Evolutionary conservation across 2,329 filamentous ascomycete species (phyloP), one percentile per base, ranked within the genome.

Genomic region (Penicillium fuscoglaucum): DNA sequence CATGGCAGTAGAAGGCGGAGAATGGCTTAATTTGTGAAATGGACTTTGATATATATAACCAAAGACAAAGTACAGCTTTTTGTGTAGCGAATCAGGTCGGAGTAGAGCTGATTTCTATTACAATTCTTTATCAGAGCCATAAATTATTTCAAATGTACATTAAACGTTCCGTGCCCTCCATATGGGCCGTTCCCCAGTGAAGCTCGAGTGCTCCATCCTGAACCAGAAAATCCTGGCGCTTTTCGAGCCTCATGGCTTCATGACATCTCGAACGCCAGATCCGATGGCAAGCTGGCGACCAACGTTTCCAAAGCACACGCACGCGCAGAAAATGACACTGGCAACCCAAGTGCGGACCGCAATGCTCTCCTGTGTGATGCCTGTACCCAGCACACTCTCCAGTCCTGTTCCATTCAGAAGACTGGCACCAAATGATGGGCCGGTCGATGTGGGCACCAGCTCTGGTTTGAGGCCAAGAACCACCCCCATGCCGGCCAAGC

Each of bases 231-330:
- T 21, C 12, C n/a, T 10, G 24, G 21, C n/a, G 13, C 17, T 43
- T 55, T 50, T 33, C 13, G 13, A 31, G 10, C 39, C 39, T 68
- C 47, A 69, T 31, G 62, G 48, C 52, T 68, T 68, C 37, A 66
- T 39, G 26, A 57, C 58, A 52, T 69, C 58, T 58, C 59, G 67
- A 55, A 55, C 40, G 17, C 61, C 61, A 52, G 67, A 67, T 52
- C 70, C 82, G 62, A 85, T 76, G n/a, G 88, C 87, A 63, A 98
- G 77, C 61, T 90, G 83, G 62, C 95, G 83, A 13, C 95, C 95
- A 70, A 99, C 91, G 71, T 96, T 98, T 12, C 95, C 95, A 80
- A 99, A 97, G 76, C 93, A 97, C 10, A 98, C 86, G 66, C 91
- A 92, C 70, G 91, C 96, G 76, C 95, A 97, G 73, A 97, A 99